These are phyloP conservation scores for Pichia sp. DNA, from an alignment of 1,139 yeast genomes.

Conservation along the genomic window DNA sequence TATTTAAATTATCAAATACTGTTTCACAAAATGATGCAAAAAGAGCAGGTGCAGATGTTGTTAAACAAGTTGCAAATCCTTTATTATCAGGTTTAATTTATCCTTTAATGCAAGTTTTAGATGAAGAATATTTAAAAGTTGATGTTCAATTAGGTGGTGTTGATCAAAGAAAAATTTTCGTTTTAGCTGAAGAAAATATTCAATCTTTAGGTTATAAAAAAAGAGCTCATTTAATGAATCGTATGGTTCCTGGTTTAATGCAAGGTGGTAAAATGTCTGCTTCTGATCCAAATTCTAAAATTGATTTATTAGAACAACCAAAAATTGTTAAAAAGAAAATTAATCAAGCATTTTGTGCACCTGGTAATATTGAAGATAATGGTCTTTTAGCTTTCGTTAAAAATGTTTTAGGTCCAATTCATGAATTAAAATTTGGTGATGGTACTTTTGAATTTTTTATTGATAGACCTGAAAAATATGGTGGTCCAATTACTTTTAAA, in stretches of 20 bases:
- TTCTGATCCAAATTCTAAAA: slow-evolving; percentile 96
- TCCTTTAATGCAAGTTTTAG: slow-evolving; percentile 98
- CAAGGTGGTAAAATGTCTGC: slow-evolving; percentile 99
- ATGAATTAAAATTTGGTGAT: slow-evolving; percentile 58
- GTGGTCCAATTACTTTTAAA: slow-evolving; percentile 77
- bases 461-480: slow-evolving; percentile 93
- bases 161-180: slow-evolving; percentile 97
- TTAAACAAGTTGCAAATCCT: slow-evolving; percentile 94
- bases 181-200: slow-evolving; percentile 91
- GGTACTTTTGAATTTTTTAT: slow-evolving; percentile 60
- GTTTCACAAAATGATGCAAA: slow-evolving; percentile 95
- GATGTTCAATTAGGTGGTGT: slow-evolving; percentile 99
- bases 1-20: slow-evolving; percentile 73
- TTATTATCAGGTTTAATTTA: slow-evolving; percentile 88
- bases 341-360: slow-evolving; percentile 89
- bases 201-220: slow-evolving; percentile 86
- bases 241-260: slow-evolving; percentile 95
- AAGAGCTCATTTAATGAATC: slow-evolving; percentile 97
- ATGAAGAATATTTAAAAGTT: slow-evolving; percentile 81
- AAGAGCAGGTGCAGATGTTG: slow-evolving; percentile 99
- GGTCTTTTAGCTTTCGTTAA: slow-evolving; percentile 85
- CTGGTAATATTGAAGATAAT: slow-evolving; percentile 87
- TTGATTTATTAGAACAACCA: slow-evolving; percentile 87
- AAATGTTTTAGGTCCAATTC: slow-evolving; percentile 79
- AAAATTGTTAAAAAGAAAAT: slow-evolving; percentile 85